Evolutionary conservation across 2,329 filamentous ascomycete species (phyloP), one percentile per base, ranked within the genome.

Genomic region (Akanthomyces uredinophilus): DNA sequence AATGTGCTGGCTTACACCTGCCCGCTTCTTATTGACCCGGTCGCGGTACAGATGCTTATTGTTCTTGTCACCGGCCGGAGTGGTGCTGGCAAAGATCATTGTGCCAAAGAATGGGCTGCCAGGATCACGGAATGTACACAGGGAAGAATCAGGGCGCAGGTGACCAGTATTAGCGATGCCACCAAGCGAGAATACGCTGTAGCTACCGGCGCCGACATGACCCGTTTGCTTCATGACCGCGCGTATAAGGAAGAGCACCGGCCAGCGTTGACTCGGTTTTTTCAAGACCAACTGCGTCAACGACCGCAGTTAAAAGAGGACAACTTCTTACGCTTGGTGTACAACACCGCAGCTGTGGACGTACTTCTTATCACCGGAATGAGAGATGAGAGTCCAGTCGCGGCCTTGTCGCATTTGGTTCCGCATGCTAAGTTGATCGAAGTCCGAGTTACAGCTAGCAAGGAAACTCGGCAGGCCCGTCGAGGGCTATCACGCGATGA

Each of bases 281-380:
- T 79, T 71, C 66, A 79, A 51, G 63, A 69, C 0, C 80, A 84
- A 68, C 67, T 81, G 44, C 66, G 82, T 65, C 77, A 84, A 29
- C 47, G 39, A 10, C 57, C 35, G 4, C 10, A 6, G n/a, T 24
- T 60, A 4, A 20, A 4, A 3, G 11, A 29, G 32, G 47, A 60
- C 60, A 76, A 82, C 67, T 86, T 87, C 64, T 58, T 81, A 46
- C 63, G 75, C 27, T 70, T 80, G 2, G 79, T 87, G 3, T 20
- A 72, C 39, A 61, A 64, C 14, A 74, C 76, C 6, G 64, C 13
- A 55, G 76, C 77, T 69, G 73, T 77, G 2, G 81, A 87, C 61
- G 82, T 87, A 53, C 71, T 88, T 49, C 62, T 88, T 0, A 81
- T 89, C 65, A 88, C 85, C 0, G 85, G 85, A 0, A 83, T 87